phyloP scores from a whole-genome alignment of 2,329 filamentous ascomycete genomes.

The Scedosporium boydii region DNA sequence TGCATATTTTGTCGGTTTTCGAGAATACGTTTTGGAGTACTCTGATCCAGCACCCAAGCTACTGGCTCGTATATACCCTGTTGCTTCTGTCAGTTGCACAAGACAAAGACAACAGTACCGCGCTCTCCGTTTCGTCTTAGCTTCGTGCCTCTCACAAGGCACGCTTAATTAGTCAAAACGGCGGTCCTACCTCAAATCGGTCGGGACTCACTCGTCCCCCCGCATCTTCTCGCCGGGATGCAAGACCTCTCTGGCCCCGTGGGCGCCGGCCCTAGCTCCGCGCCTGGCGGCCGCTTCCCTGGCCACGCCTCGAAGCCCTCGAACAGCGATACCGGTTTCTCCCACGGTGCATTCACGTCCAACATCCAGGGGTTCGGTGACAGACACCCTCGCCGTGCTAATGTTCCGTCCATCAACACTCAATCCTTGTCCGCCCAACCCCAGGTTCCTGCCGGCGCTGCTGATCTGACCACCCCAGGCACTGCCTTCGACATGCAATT shows the following conservation, averaged over 20 bases:
- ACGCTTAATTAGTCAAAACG: constrained; percentile 63
- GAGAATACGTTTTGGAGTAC: background rate
- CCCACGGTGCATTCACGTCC: constrained; percentile 82
- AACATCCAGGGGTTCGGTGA: constrained; percentile 81
- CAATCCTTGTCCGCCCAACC: constrained; percentile 45
- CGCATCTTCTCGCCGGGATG: constrained; percentile 75
- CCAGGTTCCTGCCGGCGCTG: constrained; percentile 24
- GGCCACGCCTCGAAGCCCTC: constrained; percentile 72
- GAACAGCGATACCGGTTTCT: constrained; percentile 80
- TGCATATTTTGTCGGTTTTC: background rate
- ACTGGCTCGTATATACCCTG: background rate
- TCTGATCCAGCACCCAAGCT: background rate
- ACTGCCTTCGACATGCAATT: constrained; percentile 97
- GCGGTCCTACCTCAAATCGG: constrained; percentile 67
- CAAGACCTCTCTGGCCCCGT: constrained; percentile 68
- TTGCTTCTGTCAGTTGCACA: background rate
- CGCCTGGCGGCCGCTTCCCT: constrained; percentile 47
- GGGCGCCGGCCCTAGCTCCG: constrained; percentile 46
- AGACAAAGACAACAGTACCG: background rate
- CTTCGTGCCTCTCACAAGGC: constrained; percentile 39
- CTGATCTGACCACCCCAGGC: constrained; percentile 76
- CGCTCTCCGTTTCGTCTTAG: background rate
- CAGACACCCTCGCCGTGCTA: constrained; percentile 72
- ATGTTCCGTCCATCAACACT: constrained; percentile 91
- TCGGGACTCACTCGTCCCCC: constrained; percentile 80